Evolutionary conservation across 352 stramenopile species (phyloP).

Genomic region (Phytophthora agathidicida): DNA sequence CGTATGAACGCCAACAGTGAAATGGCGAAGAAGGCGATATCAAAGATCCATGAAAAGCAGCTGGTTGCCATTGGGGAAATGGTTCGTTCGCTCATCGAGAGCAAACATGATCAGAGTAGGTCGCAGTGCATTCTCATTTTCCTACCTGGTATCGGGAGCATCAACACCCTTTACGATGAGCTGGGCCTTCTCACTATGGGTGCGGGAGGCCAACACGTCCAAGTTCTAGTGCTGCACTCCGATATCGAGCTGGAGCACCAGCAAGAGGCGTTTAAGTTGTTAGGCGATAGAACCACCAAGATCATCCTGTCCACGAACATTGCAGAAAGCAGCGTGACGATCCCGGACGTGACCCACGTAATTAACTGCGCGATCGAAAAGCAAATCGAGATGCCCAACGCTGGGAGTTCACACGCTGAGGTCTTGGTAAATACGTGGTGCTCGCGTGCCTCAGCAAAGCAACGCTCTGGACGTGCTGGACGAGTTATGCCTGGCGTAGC

Average conservation of each 20-base stretch:
- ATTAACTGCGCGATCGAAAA: slow-evolving; percentile 89
- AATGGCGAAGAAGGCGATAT: slow-evolving; percentile 53
- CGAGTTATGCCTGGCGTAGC: slow-evolving; percentile 92
- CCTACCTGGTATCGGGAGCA: slow-evolving; percentile 94
- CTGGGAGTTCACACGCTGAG: slow-evolving; percentile 64
- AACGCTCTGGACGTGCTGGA: slow-evolving; percentile 89
- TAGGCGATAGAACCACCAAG: slow-evolving; percentile 70
- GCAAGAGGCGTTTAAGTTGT: slow-evolving; percentile 65
- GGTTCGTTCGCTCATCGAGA: slow-evolving; percentile 58
- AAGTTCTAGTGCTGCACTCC: slow-evolving; percentile 73
- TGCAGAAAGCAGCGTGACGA: slow-evolving; percentile 96
- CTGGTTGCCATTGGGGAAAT: slow-evolving; percentile 62
- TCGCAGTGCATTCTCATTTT: slow-evolving; percentile 95
- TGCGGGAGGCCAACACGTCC: slow-evolving; percentile 32
- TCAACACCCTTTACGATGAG: slow-evolving; percentile 87
- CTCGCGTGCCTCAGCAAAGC: slow-evolving; percentile 90
- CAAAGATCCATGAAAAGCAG: slow-evolving; percentile 70
- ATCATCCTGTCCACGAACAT: slow-evolving; percentile 98
- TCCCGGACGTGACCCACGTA: slow-evolving; percentile 93
- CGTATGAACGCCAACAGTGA: slow-evolving; percentile 51
- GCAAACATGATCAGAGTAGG: slow-evolving; percentile 34
- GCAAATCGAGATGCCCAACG: slow-evolving; percentile 85
- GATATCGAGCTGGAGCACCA: slow-evolving; percentile 79
- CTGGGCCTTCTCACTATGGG: slow-evolving; percentile 46
- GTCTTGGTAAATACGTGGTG: slow-evolving; percentile 92